Evolutionary conservation across 208 protist genomes (phyloP), one percentile per base, ranked within the genome.

Genomic region (Wallacemonas sp.): DNA sequence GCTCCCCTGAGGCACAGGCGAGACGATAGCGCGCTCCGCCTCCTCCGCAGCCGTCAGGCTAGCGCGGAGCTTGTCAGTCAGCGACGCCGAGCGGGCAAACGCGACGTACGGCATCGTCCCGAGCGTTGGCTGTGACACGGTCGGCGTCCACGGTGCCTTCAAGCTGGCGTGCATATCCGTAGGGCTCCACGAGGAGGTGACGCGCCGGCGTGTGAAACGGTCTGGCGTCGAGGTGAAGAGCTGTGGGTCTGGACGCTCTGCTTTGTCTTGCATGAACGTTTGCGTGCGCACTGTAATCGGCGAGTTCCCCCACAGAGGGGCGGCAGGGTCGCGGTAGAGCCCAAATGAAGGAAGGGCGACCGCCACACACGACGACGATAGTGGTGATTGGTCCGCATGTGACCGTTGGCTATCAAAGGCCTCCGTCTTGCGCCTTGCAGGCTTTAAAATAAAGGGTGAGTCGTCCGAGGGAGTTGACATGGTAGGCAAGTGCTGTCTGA

Each of bases 21-120:
- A 51, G 19, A 51, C 8, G 15, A 51, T 19, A 11, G 45, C 15
- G 19, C 45, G 45, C 45, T 12, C 45, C 45, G 19, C 19, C 22
- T 51, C 45, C 17, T 12, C 19, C 45, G 19, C 0, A 11, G 8
- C 17, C 11, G 45, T 11, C 15, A 22, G 14, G 45, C 22, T 11
- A 12, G 11, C 45, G n/a, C n/a, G n/a, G 17, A 19, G 17, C 45
- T 51, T 19, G 45, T 51, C 45, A 8, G 22, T 12, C 45, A 51
- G 19, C 15, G 19, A 51, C 45, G 17, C 9, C 17, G 45, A 26
- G 19, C 22, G 9, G 17, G 45, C 8, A 19, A 12, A 1, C 11
- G 45, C 17, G 17, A 51, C 17, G 45, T 51, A 51, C 45, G 45
- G 45, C 45, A 51, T 51, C 17, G 45, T 51, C 45, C 11, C 8